phyloP scores from a whole-genome alignment of 208 protist genomes.

The Leishmania amazonensis region DNA sequence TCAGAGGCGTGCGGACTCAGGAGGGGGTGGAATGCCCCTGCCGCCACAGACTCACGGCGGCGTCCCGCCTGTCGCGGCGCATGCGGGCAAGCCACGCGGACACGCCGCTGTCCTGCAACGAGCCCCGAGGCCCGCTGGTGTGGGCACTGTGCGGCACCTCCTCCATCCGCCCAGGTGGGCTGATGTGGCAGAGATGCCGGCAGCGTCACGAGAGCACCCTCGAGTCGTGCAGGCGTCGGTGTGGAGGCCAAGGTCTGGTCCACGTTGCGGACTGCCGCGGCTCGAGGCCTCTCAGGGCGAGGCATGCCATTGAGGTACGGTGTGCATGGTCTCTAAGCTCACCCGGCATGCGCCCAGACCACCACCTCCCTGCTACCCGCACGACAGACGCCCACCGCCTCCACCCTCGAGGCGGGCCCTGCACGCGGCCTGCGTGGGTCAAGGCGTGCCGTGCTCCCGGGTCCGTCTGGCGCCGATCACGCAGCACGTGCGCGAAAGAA shows the following conservation, averaged over 20 bases:
- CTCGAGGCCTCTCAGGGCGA: not conserved
- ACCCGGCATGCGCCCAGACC: not conserved
- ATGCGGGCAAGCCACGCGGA: not conserved
- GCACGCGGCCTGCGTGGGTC: not conserved
- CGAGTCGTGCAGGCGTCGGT: not conserved
- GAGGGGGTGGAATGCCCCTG: not conserved
- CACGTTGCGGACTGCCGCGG: not conserved
- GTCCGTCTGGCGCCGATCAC: not conserved
- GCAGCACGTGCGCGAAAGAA: not conserved
- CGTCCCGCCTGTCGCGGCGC: not conserved
- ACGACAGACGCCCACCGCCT: not conserved
- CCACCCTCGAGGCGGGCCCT: not conserved
- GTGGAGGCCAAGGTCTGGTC: not conserved
- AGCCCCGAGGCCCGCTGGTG: not conserved
- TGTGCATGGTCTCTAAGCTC: not conserved
- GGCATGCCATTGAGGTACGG: not conserved
- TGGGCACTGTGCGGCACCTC: not conserved
- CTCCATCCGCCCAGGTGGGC: too few species aligned
- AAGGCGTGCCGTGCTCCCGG: not conserved
- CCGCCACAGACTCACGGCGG: too few species aligned
- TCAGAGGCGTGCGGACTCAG: not conserved
- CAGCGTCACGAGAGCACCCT: not conserved
- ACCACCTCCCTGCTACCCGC: not conserved
- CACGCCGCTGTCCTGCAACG: not conserved
- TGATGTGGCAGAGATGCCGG: not conserved